Base-by-base conservation (phyloP, 441 rosid genomes). In the Populus hybrid region DNA sequence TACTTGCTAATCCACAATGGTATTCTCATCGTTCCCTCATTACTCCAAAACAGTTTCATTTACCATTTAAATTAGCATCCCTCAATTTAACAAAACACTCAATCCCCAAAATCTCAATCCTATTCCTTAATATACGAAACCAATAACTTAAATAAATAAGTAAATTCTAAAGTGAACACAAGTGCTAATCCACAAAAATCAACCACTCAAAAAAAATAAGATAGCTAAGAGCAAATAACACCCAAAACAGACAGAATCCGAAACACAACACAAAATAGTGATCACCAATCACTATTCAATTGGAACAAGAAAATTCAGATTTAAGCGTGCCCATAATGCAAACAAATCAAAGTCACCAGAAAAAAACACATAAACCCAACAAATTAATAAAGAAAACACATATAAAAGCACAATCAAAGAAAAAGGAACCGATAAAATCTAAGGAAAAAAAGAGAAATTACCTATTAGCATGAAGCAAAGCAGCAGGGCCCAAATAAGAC, bases 381-480 rank as follows among this genome's bases (percentile, higher is more conserved):
- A 42, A 34, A 70, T 71, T 32, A 5, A 69, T 20, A 12, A 1
- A 42, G 21, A 69, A 23, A 66, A 20, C 24, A 21, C 34, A 20
- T 59, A 57, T 14, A 8, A 14, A 64, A 40, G 36, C 26, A 42
- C 71, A 64, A 34, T 32, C 20, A 67, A 67, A 7, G 30, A 35
- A 71, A 3, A 70, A 32, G 0, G 20, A 67, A 74, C 3, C 24
- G 54, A 8, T 34, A 12, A 42, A 21, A 10, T 32, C 3, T 70
- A 36, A 50, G 68, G 50, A 40, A 10, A 10, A 34, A 77, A 11
- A n/a, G 32, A 11, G 35, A 74, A 67, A 24, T 80, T 78, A 93
- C 98, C 99, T 88, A 65, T 96, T 96, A 65, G 99, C 99, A 23
- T 96, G 97, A 24, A 96, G 95, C 87, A 96, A 83, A 70, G 98